Percentiles rank a stretch among this genome's conserved stretches.
Conservation (phyloP, 345 rosid species). For the Garcia nutans region DNA sequence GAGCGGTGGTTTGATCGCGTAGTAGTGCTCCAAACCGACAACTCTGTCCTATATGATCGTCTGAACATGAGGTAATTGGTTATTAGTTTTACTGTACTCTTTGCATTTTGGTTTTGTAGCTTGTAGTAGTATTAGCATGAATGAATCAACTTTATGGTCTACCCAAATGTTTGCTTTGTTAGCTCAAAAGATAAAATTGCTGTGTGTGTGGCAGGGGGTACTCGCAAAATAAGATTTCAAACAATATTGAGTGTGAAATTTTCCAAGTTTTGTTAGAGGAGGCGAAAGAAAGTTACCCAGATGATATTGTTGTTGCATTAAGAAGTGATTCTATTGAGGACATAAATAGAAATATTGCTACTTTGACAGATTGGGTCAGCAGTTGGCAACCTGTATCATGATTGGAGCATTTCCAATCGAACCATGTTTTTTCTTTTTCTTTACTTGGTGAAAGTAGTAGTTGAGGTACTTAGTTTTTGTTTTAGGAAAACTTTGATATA, state of each 20-base stretch:
- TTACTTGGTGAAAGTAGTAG: neutral
- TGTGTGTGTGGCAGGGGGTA: constrained; percentile 54
- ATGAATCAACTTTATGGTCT: too few relatives aligned
- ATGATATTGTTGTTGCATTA: constrained; percentile 54
- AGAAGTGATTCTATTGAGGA: constrained; percentile 69
- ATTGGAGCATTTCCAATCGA: neutral
- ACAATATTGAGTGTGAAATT: constrained; percentile 85
- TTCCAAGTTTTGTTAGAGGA: constrained; percentile 78
- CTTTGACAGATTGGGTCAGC: constrained; percentile 60
- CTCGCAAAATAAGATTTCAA: constrained; percentile 58
- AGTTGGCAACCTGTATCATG: constrained; percentile 39
- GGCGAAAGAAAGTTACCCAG: constrained; percentile 71
- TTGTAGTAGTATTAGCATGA: too few relatives aligned
- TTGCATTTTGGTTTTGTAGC: neutral
- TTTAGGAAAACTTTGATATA: neutral
- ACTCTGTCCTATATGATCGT: constrained; percentile 69
- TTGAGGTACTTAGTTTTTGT: neutral
- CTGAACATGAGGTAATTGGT: constrained; percentile 62
- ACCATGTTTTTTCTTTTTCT: neutral
- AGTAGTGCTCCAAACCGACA: constrained; percentile 81
- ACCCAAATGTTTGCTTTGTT: neutral
- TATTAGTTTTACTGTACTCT: neutral
- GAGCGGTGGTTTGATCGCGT: constrained; percentile 85
- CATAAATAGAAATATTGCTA: constrained; percentile 51
- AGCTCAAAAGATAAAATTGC: neutral